Percentiles rank a stretch among this genome's conserved stretches.
Evolutionary conservation across 495 filamentous ascomycete species (phyloP).

Genomic region (Acidiella bohemica): DNA sequence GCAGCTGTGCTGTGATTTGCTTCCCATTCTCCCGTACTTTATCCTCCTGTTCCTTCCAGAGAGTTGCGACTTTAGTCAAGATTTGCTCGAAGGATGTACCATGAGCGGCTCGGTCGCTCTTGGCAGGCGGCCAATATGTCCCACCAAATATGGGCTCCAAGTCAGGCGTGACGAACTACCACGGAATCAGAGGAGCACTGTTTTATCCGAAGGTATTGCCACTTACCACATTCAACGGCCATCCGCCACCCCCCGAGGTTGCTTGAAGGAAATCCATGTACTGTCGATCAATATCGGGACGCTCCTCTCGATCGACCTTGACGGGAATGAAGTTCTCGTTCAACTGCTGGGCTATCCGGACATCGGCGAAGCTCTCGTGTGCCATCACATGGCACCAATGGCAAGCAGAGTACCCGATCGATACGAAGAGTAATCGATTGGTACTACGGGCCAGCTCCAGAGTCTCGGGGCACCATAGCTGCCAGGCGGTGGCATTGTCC

Average conservation of each 20-base stretch:
- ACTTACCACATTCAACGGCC: slow-evolving; percentile 94
- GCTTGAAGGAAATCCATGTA: slow-evolving; percentile 99
- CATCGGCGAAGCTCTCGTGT: slow-evolving; percentile 79
- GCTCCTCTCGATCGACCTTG: slow-evolving; percentile 87
- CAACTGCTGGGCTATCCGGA: slow-evolving; percentile 63
- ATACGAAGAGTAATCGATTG: slow-evolving; percentile 82
- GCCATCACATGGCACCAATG: slow-evolving; percentile 87
- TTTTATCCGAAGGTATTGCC: too few species aligned
- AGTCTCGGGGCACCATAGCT: slow-evolving; percentile 68
- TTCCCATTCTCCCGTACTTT: slow-evolving; percentile 68
- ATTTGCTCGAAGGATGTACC: slow-evolving; percentile 61
- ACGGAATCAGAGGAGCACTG: too few species aligned
- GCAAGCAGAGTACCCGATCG: slow-evolving; percentile 90
- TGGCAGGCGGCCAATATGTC: slow-evolving; percentile 88
- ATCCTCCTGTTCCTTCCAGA: slow-evolving; percentile 76
- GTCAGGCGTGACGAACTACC: slow-evolving; percentile 88
- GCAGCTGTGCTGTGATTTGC: slow-evolving; percentile 65
- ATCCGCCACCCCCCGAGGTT: slow-evolving; percentile 81
- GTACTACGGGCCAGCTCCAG: slow-evolving; percentile 60
- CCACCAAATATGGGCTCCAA: slow-evolving; percentile 91
- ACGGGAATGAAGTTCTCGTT: slow-evolving; percentile 86
- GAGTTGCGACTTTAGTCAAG: slow-evolving; percentile 60
- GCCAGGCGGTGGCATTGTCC: slow-evolving; percentile 86
- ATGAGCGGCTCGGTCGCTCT: slow-evolving; percentile 30
- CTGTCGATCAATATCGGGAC: slow-evolving; percentile 87